Evolutionary conservation across 139 green algal genomes (phyloP).

Genomic region (Haematococcus lacustris): DNA sequence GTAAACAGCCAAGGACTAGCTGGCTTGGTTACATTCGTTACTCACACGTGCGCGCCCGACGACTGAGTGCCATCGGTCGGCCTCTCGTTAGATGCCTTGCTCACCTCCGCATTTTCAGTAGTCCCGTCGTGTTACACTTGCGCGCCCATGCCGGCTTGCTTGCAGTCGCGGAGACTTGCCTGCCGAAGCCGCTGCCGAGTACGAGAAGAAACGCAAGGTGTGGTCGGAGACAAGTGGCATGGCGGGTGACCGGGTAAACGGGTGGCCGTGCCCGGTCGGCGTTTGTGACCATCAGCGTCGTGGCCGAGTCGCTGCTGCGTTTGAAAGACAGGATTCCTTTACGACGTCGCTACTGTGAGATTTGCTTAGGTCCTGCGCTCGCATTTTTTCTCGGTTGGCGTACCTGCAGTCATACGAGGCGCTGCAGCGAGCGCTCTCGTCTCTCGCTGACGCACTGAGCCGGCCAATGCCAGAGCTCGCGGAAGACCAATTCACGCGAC

Average conservation of each 20-base stretch:
- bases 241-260: neutral
- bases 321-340: too few species aligned
- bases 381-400: too few species aligned
- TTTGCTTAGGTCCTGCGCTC: too few species aligned
- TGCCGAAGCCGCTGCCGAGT: constrained; percentile 58
- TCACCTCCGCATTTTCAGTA: neutral
- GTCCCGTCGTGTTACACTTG: neutral
- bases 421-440: constrained; percentile 42
- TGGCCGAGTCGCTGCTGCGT: neutral
- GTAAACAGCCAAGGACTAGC: too few species aligned
- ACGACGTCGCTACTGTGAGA: neutral
- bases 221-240: neutral
- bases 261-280: too few species aligned
- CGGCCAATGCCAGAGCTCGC: constrained; percentile 54
- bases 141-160: neutral
- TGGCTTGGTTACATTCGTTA: neutral
- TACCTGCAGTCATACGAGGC: constrained; percentile 30
- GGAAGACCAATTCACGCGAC: constrained; percentile 26
- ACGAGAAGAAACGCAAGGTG: constrained; percentile 57
- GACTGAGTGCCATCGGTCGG: too few species aligned
- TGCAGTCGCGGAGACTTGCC: constrained; percentile 63
- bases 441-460: constrained; percentile 62
- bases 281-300: too few species aligned
- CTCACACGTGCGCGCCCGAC: neutral
- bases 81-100: too few species aligned